phyloP scores from a whole-genome alignment of 2,329 filamentous ascomycete genomes.

The Helminthosporium solani region DNA sequence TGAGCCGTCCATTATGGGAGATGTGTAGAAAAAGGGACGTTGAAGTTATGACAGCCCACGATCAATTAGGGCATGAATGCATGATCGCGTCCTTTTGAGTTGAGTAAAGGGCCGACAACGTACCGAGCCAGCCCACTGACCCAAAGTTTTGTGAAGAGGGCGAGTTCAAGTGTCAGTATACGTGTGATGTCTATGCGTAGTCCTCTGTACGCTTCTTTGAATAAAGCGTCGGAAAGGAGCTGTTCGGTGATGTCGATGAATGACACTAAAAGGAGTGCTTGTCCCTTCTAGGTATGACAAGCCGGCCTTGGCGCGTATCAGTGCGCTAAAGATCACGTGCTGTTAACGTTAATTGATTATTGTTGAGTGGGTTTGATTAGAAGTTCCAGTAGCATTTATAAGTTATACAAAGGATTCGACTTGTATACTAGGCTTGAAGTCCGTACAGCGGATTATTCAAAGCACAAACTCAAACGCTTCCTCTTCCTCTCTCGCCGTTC shows the following conservation, averaged over 20 bases:
- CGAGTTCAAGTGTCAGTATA: background rate
- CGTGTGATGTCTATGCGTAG: background rate
- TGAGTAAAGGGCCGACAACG: background rate
- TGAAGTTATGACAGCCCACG: background rate
- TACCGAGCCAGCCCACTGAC: background rate
- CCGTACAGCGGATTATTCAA: slow-evolving; percentile 6
- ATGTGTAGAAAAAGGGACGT: background rate
- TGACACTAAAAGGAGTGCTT: too few relatives aligned
- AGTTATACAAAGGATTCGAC: too few relatives aligned
- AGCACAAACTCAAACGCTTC: slow-evolving; percentile 34
- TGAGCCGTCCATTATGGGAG: slow-evolving; percentile 20
- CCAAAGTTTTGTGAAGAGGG: background rate
- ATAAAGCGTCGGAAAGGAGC: too few relatives aligned
- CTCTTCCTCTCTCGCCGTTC: slow-evolving; percentile 7
- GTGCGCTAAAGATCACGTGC: background rate
- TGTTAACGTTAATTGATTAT: too few relatives aligned
- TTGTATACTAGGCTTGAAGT: too few relatives aligned
- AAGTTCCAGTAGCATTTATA: too few relatives aligned
- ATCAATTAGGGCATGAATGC: background rate
- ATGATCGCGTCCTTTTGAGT: background rate
- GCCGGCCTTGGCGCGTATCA: slow-evolving; percentile 2
- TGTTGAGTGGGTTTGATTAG: too few relatives aligned
- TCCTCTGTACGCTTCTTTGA: too few relatives aligned
- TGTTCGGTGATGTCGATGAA: background rate
- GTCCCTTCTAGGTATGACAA: background rate